Conservation (phyloP, 495 filamentous ascomycete genomes). For the Mytilinidion resinicola region DNA sequence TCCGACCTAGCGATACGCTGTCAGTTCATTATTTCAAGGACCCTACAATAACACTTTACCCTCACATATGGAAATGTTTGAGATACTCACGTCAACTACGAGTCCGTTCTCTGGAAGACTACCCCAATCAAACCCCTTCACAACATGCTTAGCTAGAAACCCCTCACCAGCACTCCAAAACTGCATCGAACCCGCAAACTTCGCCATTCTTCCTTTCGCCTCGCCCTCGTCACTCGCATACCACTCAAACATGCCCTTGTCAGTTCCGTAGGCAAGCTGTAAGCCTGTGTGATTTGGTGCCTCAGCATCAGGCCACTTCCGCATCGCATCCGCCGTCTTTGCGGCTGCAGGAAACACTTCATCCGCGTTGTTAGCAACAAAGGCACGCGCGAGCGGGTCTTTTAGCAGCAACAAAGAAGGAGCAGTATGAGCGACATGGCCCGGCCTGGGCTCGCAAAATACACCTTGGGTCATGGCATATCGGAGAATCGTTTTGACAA, state of each 20-base stretch:
- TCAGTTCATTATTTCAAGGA: neutral
- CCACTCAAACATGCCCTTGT: slow-evolving; percentile 1
- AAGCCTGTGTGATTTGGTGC: neutral
- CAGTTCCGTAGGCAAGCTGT: neutral
- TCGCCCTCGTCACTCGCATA: neutral
- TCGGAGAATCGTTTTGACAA: neutral
- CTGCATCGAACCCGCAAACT: neutral
- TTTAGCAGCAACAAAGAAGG: neutral
- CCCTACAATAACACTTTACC: neutral
- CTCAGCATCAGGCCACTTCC: neutral
- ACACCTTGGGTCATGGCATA: neutral
- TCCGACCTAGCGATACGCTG: neutral
- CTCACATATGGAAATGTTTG: too few relatives aligned
- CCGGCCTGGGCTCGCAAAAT: neutral
- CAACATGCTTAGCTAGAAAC: neutral
- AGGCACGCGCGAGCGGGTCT: neutral
- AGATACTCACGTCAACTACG: neutral
- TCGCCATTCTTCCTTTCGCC: neutral
- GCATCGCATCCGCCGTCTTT: neutral
- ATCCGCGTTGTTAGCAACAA: neutral
- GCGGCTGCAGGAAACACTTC: neutral
- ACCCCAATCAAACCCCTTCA: neutral
- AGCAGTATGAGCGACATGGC: neutral
- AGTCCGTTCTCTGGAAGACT: neutral
- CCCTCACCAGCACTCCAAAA: neutral